Evolutionary conservation across 805 yeast genomes (phyloP), one percentile per base, ranked within the genome.

Genomic region (Citeromyces nyonsensis): DNA sequence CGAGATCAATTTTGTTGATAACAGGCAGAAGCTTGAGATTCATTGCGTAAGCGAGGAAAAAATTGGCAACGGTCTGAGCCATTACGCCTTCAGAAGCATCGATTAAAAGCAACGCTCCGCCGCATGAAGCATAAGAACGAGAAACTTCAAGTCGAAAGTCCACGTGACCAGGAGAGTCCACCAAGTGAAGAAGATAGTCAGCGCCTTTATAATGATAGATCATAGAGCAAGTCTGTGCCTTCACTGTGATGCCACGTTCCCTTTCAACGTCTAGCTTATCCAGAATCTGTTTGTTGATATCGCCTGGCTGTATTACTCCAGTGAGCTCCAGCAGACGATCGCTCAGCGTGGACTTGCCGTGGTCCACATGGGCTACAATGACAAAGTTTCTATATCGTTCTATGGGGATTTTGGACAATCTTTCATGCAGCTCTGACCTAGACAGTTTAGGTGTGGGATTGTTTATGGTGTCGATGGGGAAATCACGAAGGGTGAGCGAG

Each of bases 11-110:
- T 47, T 88, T 88, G 57, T 88, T 88, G 32, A 88, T 81, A 11
- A 88, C 83, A 0, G 98, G 97, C 1, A 88, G 64, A 40, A 88
- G 58, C 41, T 74, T 73, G 39, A 91, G 64, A 7, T 77, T 81
- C 73, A 84, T 67, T 35, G 88, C 77, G 47, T 80, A 79, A 0
- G 97, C 98, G 35, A 88, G 61, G 46, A 78, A 83, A 54, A 82
- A 88, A 51, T 91, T 88, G 15, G 98, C 96, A n/a, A 88, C 96
- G 0, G 98, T 91, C 51, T 88, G 98, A 0, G 97, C 97, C 51
- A 85, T 96, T 3, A 88, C 85, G 33, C 97, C 97, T 47, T 91
- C 96, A 2, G 88, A 67, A 2, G 97, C 97, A 59, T 91, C 98
- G 2, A 88, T 94, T 14, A 88, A 54, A 27, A 88, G 52, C 27